Base-by-base conservation (phyloP, 2,329 filamentous ascomycete species). In the Penicillium sclerotigenum region DNA sequence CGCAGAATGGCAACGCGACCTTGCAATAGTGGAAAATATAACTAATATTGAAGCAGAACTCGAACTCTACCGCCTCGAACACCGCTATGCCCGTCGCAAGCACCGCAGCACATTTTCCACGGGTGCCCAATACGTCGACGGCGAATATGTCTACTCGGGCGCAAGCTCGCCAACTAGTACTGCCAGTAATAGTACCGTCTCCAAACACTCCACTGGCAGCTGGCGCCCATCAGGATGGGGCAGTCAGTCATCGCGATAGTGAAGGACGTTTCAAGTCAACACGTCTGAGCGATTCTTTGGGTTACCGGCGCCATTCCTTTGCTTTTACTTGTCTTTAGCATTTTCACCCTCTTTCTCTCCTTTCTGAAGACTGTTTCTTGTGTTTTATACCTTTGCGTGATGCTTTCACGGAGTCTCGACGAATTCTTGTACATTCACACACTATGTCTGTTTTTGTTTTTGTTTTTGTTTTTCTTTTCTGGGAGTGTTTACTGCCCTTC, bases 21-120 rank as follows among this genome's bases (percentile, higher is more conserved):
- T 20, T 9, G 42, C 14, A 45, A 36, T 26, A 24, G 10, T 29
- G 6, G 8, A 80, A 47, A 28, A 45, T 5, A 84, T 58, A 80
- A 82, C 72, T 81, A 87, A 71, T 81, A 86, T 40, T 18, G 42
- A 16, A 13, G 58, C 85, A 89, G 80, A 77, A 65, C 80, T 95
- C 68, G 91, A 97, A 81, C 85, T 97, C 70, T 94, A 96, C 81
- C 90, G 91, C 47, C 87, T 97, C 65, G 93, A 97, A 79, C 88
- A 97, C 79, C 88, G 91, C 68, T 97, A 97, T 81, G 95, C 92
- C 49, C 89, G 89, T 69, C 88, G 91, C 72, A 91, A 93, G 68
- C 90, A 93, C 66, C 90, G 93, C 73, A 92, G 87, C 52, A 94
- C 90, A 58, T 96, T 96, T 74, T 86, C 89, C 70, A 91, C 89